Base-by-base conservation (phyloP, 805 yeast species). In the Myxozyma monticola region DNA sequence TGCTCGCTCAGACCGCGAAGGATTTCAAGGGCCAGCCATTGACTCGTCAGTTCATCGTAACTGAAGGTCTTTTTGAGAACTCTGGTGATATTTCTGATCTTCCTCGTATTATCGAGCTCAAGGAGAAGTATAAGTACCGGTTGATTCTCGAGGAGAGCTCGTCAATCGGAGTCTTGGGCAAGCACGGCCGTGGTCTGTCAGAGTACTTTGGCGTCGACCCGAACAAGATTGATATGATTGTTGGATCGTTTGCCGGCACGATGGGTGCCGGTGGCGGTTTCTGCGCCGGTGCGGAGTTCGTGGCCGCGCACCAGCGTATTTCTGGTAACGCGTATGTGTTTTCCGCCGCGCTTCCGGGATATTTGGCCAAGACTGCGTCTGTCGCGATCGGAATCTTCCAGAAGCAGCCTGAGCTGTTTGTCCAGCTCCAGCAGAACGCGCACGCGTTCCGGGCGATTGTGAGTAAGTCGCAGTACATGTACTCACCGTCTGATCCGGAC, bases 291-390 rank as follows among this genome's bases (percentile, higher is more conserved):
- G 84, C 79, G 36, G 68, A 72, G 22, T 84, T 84, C 48, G 88
- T 93, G 88, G 80, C 89, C 29, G 83, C 83, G 60, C 96, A 91
- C 71, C 99, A 93, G 75, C 81, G 96, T 67, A 84, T 93, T 62
- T 85, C 88, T 21, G 87, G 96, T 12, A 76, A 76, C 58, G 96
- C 96, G 2, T 93, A 88, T 66, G 93, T 93, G 54, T 93, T 88
- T 67, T 85, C 95, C 62, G 99, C 99, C 6, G 79, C 96, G 1
- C 78, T 91, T 65, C 98, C 99, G 10, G 95, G 97, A 21, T 91
- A 85, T 68, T 78, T 88, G 37, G 95, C 96, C 1, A 76, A 73
- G 49, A 81, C 83, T 2, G 78, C 78, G 0, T 77, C 86, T 1
- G 73, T 73, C 45, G 77, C 79, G 0, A 71, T 88, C 35, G 63